Percentiles rank a stretch among this genome's conserved stretches.
phyloP scores from a whole-genome alignment of 2,329 filamentous ascomycete genomes.

The Pyrenophora tritici-repentis region DNA sequence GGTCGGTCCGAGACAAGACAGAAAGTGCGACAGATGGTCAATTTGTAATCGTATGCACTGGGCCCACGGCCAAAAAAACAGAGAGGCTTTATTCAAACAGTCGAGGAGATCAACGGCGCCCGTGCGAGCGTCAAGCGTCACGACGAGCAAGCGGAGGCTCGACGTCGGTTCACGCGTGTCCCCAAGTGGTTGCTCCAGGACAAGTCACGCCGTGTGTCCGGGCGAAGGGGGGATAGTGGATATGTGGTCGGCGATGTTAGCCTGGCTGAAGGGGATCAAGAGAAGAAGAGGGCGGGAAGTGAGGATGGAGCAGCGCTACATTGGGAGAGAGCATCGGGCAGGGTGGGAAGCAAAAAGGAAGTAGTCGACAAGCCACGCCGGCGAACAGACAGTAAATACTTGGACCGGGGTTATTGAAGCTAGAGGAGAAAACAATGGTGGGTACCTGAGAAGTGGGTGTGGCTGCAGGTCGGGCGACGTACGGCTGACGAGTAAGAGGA shows the following conservation, averaged over 20 bases:
- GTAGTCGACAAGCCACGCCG: constrained; percentile 39
- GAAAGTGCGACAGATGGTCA: constrained; percentile 40
- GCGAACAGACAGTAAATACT: constrained; percentile 39
- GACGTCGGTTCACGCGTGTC: constrained; percentile 27
- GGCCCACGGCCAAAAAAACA: constrained; percentile 25
- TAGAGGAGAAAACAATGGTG: constrained; percentile 34
- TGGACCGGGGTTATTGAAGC: constrained; percentile 30
- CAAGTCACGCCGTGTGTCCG: constrained; percentile 16
- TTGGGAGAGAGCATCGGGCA: constrained; percentile 34
- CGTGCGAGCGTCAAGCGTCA: constrained; percentile 24
- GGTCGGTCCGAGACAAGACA: constrained; percentile 43
- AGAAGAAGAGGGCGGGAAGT: constrained; percentile 23
- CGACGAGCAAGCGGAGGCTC: constrained; percentile 21
- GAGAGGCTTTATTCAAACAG: constrained; percentile 26
- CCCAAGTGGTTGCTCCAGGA: constrained; percentile 31
- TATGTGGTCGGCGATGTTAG: constrained; percentile 28
- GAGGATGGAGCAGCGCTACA: constrained; percentile 36
- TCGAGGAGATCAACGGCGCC: constrained; percentile 22
- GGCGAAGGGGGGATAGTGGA: constrained; percentile 31
- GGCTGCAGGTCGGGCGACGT: constrained; percentile 40
- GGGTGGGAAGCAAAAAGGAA: constrained; percentile 39
- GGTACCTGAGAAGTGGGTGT: constrained; percentile 42
- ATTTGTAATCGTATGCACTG: constrained; percentile 37
- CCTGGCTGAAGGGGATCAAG: constrained; percentile 24
- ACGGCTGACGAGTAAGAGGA: constrained; percentile 30